Evolutionary conservation across 371 early-diverging fungal species (phyloP), one percentile per base, ranked within the genome.

Genomic region (Mucor irregularis): DNA sequence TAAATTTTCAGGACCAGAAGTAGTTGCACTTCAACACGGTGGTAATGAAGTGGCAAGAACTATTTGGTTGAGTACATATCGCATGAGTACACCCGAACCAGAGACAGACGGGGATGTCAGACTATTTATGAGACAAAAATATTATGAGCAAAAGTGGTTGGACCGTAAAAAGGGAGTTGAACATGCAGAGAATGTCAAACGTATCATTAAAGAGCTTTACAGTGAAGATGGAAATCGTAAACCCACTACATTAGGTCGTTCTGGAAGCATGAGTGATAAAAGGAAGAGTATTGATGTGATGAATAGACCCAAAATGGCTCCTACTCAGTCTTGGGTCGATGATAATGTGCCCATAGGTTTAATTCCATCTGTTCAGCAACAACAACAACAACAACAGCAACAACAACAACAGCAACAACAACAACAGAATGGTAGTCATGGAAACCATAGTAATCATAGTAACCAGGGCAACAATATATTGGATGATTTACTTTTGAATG

Each of bases 1-100:
- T 13, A 80, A 69, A 3, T 88, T 86, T 51, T 79, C 85, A 14
- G 69, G 75, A n/a, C 73, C 76, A 19, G 86, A 88, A 47, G 65
- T 84, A 2, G 59, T 77, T 14, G 74, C 79, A 1, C 56, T 87
- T n/a, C 73, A 82, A 49, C 69, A 76, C 39, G 85, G 84, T 25
- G 88, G 88, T 38, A 87, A 87, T 61, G 71, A 65, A 45, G 75
- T 84, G 1, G 76, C 73, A 8, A 42, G 53, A 10, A 31, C 43
- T 0, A 62, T 73, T 7, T 76, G 76, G 76, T 34, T 76, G 22
- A 60, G 62, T 22, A 61, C 22, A 8, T 73, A 68, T 39, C 53
- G 64, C 33, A 39, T 44, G 43, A 38, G 37, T 19, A 55, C 68
- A 19, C 34, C 57, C 14, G 76, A 76, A 24, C 73, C 73, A 9